These are phyloP conservation scores for Jackrogersella multiformis DNA, from an alignment of 495 filamentous ascomycete species.

Conservation along the genomic window DNA sequence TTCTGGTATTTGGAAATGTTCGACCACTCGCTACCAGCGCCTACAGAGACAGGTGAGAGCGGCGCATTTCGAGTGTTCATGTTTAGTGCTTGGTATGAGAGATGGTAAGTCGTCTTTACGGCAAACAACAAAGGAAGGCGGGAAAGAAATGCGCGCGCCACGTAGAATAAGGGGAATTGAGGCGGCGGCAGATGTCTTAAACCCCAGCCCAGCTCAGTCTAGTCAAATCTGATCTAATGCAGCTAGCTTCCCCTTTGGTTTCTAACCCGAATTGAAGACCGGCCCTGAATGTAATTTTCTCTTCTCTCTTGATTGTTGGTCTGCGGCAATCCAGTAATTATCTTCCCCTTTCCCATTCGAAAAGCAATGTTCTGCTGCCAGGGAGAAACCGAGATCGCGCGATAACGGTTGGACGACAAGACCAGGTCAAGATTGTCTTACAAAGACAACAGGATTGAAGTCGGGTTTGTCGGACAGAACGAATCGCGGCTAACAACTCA, in stretches of 20 bases:
- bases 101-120: slow-evolving; percentile 19
- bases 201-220: slow-evolving; percentile 21
- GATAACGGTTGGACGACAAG: slow-evolving; percentile 12
- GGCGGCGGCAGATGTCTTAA: slow-evolving; percentile 35
- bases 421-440: slow-evolving; percentile 3
- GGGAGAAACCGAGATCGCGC: slow-evolving; percentile 5
- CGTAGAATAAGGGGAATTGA: slow-evolving; percentile 32
- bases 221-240: slow-evolving; percentile 31
- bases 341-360: slow-evolving; percentile 18
- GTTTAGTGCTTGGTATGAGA: slow-evolving; percentile 39
- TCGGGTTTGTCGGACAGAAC: slow-evolving; percentile 4
- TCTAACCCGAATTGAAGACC: slow-evolving; percentile 12
- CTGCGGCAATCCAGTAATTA: slow-evolving; percentile 2
- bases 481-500: slow-evolving; percentile 13
- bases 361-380: slow-evolving; percentile 1
- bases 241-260: slow-evolving; percentile 22
- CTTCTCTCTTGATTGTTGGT: neutral
- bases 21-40: slow-evolving; percentile 88
- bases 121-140: slow-evolving; percentile 28
- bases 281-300: neutral
- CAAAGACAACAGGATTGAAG: slow-evolving; percentile 5
- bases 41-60: slow-evolving; percentile 83
- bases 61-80: slow-evolving; percentile 67
- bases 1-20: slow-evolving; percentile 75
- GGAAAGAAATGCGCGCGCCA: slow-evolving; percentile 40